Percentiles rank a stretch among this genome's conserved stretches.
These are phyloP conservation scores for Penicillium ucsense DNA, from an alignment of 495 filamentous ascomycete species.

Conservation along the genomic window DNA sequence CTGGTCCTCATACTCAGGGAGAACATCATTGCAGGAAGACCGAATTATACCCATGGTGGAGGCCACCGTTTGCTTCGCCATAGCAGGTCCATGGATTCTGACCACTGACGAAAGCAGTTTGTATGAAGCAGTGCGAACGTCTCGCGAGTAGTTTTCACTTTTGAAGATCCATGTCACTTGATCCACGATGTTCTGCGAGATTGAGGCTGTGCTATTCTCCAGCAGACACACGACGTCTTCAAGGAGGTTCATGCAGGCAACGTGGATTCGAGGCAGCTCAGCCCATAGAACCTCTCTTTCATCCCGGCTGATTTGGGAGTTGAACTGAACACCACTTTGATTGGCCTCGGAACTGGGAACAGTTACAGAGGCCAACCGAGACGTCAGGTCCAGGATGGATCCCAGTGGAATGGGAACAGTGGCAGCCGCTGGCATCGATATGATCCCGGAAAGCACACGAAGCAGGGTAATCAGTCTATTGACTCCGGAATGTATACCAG, in stretches of 20 bases:
- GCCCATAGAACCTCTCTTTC: constrained; percentile 68
- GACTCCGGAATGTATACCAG: constrained; percentile 58
- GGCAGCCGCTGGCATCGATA: constrained; percentile 49
- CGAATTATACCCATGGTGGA: constrained; percentile 48
- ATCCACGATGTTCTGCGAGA: constrained; percentile 52
- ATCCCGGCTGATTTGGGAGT: constrained; percentile 60
- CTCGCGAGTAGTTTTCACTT: constrained; percentile 45
- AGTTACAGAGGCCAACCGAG: constrained; percentile 57
- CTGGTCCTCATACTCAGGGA: constrained; percentile 35
- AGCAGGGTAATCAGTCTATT: constrained; percentile 58
- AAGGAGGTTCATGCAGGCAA: constrained; percentile 52
- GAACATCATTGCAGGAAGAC: constrained; percentile 54
- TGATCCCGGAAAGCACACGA: constrained; percentile 41
- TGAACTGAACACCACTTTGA: constrained; percentile 38
- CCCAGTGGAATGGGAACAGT: constrained; percentile 55
- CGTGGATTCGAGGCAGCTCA: constrained; percentile 63
- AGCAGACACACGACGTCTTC: constrained; percentile 43
- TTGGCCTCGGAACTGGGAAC: constrained; percentile 33
- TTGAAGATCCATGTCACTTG: constrained; percentile 60
- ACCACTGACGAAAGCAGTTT: constrained; percentile 46
- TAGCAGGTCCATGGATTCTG: constrained; percentile 46
- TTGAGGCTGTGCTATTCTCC: constrained; percentile 38
- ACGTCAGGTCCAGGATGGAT: constrained; percentile 52
- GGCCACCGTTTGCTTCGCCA: constrained; percentile 51
- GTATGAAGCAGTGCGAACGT: constrained; percentile 54